Base-by-base conservation (phyloP, 1,284 basidiomycete genomes). In the Sphagnurus paluster region DNA sequence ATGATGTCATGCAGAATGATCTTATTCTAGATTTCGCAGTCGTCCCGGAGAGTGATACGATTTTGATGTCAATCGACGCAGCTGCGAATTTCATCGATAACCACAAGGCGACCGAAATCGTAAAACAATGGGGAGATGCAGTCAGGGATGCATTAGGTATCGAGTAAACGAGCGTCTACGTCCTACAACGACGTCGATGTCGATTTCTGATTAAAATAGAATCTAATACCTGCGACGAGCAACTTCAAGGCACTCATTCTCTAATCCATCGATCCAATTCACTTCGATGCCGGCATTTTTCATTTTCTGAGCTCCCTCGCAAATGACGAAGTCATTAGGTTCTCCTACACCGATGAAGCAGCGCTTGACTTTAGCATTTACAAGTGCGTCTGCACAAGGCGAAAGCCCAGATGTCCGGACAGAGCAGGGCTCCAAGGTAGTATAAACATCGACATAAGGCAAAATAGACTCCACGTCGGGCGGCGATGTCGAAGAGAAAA, bases 351-450 rank as follows among this genome's bases (percentile, higher is more conserved):
- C 97, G 46, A 98, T 89, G 60, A 89, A 86, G 52, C 97, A 95
- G 9, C 84, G 75, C 41, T 71, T 76, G 39, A 98, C 76, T 39
- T 76, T 72, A 2, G 87, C 84, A 10, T 73, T 71, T 32, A 98
- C 82, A 43, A 99, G 80, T 10, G 90, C 90, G 55, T 94, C 80
- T 10, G 91, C 87, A 63, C 97, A 99, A 0, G 93, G 86, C 0
- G 83, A 68, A 26, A 97, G 77, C 1, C 95, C 94, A 1, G 91
- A 95, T 8, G 93, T 88, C 44, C 97, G 78, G 23, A 90, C 69
- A 2, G 93, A 96, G 64, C 97, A 99, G 9, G 97, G 97, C 63
- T 99, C 97, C 77, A 99, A 84, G 0, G 96, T 99, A 0, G 95
- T 97, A 62, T 96, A 99, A 48, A 93, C 81, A 58, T 91, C 84